These are phyloP conservation scores for Candolleomyces aberdarensis DNA, from an alignment of 768 basidiomycete genomes.

Conservation along the genomic window DNA sequence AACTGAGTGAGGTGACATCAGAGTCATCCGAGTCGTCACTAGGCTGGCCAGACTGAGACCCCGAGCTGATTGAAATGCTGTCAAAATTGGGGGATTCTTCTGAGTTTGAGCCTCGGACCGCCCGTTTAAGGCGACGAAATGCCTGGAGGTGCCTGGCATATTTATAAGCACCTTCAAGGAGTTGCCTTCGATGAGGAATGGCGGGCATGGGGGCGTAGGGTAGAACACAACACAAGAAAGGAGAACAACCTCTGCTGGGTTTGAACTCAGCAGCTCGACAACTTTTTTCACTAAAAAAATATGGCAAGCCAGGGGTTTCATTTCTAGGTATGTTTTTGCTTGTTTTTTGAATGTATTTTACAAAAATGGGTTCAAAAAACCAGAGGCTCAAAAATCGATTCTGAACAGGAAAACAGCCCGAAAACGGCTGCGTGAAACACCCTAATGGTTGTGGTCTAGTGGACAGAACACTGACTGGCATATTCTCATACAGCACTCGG, in stretches of 20 bases:
- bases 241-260: neutral
- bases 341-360: neutral
- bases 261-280: neutral
- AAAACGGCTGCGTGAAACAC: constrained; percentile 1
- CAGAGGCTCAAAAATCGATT: neutral
- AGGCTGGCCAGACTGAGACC: neutral
- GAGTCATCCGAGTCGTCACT: no score
- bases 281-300: no score
- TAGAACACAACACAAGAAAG: neutral
- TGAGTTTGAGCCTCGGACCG: neutral
- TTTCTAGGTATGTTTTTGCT: neutral
- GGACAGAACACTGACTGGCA: no score
- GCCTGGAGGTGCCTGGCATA: neutral
- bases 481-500: no score
- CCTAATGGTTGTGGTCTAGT: neutral
- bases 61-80: neutral
- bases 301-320: constrained; percentile 2
- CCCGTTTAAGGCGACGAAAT: neutral
- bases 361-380: neutral
- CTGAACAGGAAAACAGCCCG: neutral
- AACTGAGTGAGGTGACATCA: no score
- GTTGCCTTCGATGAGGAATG: neutral
- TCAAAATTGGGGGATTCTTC: neutral
- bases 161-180: neutral
- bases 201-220: neutral